Evolutionary conservation across 169 alveolate species (phyloP).

Genomic region (Eimeria sp.): DNA sequence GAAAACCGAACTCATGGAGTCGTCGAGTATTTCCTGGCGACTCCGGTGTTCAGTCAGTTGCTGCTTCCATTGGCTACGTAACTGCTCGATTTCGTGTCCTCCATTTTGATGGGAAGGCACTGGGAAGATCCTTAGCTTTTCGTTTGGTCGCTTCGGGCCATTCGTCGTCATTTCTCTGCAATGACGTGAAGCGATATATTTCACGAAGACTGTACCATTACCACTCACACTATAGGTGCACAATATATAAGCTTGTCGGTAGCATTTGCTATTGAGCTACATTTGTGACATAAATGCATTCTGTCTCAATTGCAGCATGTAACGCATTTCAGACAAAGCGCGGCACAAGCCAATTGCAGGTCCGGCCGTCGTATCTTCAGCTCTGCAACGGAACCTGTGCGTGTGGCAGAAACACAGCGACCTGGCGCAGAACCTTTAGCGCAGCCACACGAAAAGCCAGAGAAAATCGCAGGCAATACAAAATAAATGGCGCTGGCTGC

Average conservation of each 20-base stretch:
- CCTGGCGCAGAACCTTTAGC: background rate
- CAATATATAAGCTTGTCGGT: background rate
- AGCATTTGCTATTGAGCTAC: background rate
- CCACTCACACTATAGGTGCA: too few relatives aligned
- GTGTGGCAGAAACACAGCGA: background rate
- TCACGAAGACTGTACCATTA: background rate
- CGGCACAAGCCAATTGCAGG: background rate
- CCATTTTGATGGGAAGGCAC: background rate
- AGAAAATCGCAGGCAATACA: background rate
- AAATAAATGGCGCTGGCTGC: background rate
- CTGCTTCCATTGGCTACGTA: background rate
- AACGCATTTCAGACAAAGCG: background rate
- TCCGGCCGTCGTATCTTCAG: background rate
- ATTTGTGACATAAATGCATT: background rate
- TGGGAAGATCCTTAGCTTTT: slow-evolving; percentile 7
- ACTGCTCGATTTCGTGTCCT: background rate
- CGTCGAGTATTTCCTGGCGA: background rate
- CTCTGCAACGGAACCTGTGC: background rate
- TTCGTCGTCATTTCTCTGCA: background rate
- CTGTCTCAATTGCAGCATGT: background rate
- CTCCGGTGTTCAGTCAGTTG: background rate
- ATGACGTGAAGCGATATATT: background rate
- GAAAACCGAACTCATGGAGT: background rate
- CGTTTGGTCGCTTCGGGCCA: background rate
- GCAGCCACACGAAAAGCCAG: background rate